Base-by-base conservation (phyloP, 345 rosid species). In the Eutrema heterophyllum region DNA sequence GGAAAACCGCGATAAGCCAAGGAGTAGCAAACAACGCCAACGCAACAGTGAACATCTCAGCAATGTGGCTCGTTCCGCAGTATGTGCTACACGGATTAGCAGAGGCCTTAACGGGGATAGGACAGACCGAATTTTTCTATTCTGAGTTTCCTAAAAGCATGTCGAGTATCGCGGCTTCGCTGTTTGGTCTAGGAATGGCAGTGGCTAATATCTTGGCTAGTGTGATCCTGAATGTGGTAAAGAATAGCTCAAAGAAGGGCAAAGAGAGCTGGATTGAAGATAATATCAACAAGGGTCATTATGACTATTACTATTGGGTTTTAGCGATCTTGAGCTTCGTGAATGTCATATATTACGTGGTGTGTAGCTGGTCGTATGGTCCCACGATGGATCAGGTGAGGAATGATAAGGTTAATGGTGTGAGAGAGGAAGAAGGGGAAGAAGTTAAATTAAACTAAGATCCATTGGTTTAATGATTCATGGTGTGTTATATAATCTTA, bases 351-450 rank as follows among this genome's bases (percentile, higher is more conserved):
- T 93, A 93, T 50, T 93, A 83, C 77, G n/a, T 86, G 21, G 6
- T 80, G 7, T 93, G 98, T 66, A 82, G 93, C 70, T 80, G 90
- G 97, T 83, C 90, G 29, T 90, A 90, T 76, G 96, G 90, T 71
- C 89, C 90, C 21, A 74, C 84, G 51, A 61, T 68, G 5, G 79
- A 86, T 49, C 83, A 76, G 33, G 72, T 71, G 51, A 79, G 59
- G 0, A 81, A 77, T 32, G 80, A 79, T 51, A 82, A 78, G 48
- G 85, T 70, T 44, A 88, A 82, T 39, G 78, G 80, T 9, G 70
- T 68, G 58, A 56, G 62, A 54, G 80, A 76, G 46, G 87, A 71
- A 49, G 83, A 78, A 52, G 79, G 68, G 21, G 82, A 77, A 33
- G 83, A 50, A 44, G 67, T 73, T 52, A 78, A 68, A 26, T 40